Base-by-base conservation (phyloP, 2,329 filamentous ascomycete genomes). In the Venturia effusa region DNA sequence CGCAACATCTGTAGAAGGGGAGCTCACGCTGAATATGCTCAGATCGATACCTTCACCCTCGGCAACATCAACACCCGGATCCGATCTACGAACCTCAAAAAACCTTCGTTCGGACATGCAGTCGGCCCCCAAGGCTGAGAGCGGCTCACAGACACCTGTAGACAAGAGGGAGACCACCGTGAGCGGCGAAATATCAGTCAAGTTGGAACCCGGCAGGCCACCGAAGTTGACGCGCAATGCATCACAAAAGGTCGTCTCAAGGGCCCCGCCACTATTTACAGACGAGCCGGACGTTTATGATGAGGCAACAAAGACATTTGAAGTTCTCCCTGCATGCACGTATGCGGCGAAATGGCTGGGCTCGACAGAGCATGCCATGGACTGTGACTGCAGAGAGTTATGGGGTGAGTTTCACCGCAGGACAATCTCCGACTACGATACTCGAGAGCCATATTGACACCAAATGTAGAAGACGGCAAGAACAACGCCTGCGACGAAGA, bases 401-500 rank as follows among this genome's bases (percentile, higher is more conserved):
- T 97, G 90, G 89, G 88, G 93, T 97, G 87, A 81, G 92, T 73
- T 64, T 54, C 48, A 65, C 61, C 66, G 59, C 62, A 34, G 57
- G 43, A 63, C 43, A 61, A 67, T 51, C 65, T 67, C 65, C 65
- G 54, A 55, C 40, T 34, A 15, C 62, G 40, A 64, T 61, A 61
- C 43, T 64, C 59, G 61, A 34, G 59, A 63, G 63, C 62, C 45
- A 30, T 61, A 61, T 39, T 61, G 39, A 64, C 17, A 24, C 13
- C 19, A n/a, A 24, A 2, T 55, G 55, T 78, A 61, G 71, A 76
- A 22, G 76, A 77, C 30, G 76, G 77, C 66, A 75, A 72, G 64
- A 99, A 99, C 74, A 77, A 88, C 76, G 92, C 94, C 61, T 99
- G 94, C 75, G 93, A 90, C 68, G 92, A 97, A 71, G 91, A 97